These are phyloP conservation scores for Salix brachista DNA, from an alignment of 345 rosid genomes.

Conservation along the genomic window DNA sequence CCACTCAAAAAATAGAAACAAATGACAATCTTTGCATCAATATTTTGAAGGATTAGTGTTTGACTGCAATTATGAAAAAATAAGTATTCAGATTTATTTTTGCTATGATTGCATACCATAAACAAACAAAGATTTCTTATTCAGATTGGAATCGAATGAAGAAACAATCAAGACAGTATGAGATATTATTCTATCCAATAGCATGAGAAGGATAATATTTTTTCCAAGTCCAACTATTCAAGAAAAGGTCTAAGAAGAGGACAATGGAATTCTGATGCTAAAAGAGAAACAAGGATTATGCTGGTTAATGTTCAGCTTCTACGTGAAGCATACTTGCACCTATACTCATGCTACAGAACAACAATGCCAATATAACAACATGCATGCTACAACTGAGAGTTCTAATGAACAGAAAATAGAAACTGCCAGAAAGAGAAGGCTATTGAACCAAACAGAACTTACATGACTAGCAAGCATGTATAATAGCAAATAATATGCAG, in stretches of 20 bases:
- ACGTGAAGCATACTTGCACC: not conserved
- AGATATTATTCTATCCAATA: no score
- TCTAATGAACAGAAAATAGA: not conserved
- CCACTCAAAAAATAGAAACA: not conserved
- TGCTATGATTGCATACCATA: no score
- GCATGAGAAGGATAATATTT: not conserved
- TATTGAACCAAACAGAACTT: conserved; percentile 31
- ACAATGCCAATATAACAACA: not conserved
- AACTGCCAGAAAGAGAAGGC: conserved; percentile 1
- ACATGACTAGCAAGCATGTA: conserved; percentile 99
- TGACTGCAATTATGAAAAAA: not conserved
- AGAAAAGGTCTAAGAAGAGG: not conserved
- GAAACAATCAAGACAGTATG: no score
- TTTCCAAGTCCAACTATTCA: not conserved
- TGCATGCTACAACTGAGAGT: not conserved
- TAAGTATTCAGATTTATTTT: not conserved
- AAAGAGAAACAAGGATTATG: not conserved
- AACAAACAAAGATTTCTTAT: no score
- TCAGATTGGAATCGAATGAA: no score
- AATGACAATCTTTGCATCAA: not conserved
- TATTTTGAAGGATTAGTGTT: not conserved
- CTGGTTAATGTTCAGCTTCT: no score
- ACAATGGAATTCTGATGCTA: not conserved
- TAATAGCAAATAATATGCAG: conserved; percentile 81
- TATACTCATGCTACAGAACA: not conserved